Conservation (phyloP, 768 basidiomycete genomes). For the Amanita jacksonii region DNA sequence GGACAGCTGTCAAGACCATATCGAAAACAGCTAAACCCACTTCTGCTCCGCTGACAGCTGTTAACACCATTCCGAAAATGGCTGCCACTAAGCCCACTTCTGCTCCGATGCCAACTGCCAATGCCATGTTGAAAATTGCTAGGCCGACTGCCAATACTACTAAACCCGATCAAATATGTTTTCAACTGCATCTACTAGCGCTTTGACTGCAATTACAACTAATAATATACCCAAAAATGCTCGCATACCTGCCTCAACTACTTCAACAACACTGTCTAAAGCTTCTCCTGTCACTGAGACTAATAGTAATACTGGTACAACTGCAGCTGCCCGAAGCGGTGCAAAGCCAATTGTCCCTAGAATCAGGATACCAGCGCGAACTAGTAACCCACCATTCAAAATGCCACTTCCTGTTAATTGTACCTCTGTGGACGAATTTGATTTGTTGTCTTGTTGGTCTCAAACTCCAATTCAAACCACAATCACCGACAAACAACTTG, state of each 20-base stretch:
- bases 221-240: no score
- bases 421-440: neutral
- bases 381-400: constrained; percentile 2
- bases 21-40: constrained; percentile 1
- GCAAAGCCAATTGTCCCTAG: neutral
- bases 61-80: constrained; percentile 1
- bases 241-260: no score
- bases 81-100: neutral
- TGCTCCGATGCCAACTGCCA: neutral
- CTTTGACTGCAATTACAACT: no score
- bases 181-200: neutral
- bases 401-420: neutral
- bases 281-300: neutral
- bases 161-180: neutral
- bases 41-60: constrained; percentile 3
- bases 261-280: neutral
- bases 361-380: constrained; percentile 2
- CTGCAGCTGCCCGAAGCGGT: neutral
- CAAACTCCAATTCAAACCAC: no score
- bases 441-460: neutral
- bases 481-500: neutral
- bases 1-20: neutral
- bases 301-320: no score
- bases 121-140: no score
- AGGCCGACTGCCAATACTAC: neutral